phyloP scores from a whole-genome alignment of 495 filamentous ascomycete species.

The Podospora pseudopauciseta region DNA sequence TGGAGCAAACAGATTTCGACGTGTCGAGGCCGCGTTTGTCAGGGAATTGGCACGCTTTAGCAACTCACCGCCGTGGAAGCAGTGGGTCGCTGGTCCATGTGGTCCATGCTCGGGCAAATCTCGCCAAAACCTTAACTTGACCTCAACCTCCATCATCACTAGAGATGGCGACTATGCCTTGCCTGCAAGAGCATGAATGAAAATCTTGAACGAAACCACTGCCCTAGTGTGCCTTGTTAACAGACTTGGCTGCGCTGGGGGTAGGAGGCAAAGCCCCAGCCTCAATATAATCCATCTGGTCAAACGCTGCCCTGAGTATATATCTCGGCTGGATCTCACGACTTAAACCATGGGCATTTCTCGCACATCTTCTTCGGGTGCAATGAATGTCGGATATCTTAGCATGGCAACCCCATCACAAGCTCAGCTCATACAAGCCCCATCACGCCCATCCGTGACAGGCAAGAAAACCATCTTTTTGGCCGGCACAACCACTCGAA shows the following conservation, averaged over 20 bases:
- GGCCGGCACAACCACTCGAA: constrained; percentile 39
- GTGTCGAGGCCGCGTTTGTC: not conserved
- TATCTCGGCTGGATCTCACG: too few species aligned
- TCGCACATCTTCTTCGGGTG: not conserved
- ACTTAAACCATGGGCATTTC: too few species aligned
- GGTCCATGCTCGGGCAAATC: not conserved
- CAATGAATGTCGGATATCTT: not conserved
- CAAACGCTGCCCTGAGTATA: too few species aligned
- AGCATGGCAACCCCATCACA: not conserved
- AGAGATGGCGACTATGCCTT: too few species aligned
- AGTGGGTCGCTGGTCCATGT: not conserved
- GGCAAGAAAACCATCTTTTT: constrained; percentile 40
- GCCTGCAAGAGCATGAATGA: too few species aligned
- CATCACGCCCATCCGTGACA: constrained; percentile 23
- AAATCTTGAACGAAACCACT: too few species aligned
- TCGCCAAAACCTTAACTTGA: not conserved
- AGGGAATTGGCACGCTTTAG: not conserved
- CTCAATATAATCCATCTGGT: not conserved
- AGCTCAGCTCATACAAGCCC: constrained; percentile 34
- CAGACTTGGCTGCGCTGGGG: too few species aligned
- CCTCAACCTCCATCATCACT: not conserved
- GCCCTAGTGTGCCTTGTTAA: not conserved
- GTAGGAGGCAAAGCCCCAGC: not conserved
- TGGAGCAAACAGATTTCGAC: not conserved
- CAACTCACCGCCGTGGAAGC: not conserved